phyloP scores from a whole-genome alignment of 2,329 filamentous ascomycete genomes.

The Ceratocystis diversiconidia region DNA sequence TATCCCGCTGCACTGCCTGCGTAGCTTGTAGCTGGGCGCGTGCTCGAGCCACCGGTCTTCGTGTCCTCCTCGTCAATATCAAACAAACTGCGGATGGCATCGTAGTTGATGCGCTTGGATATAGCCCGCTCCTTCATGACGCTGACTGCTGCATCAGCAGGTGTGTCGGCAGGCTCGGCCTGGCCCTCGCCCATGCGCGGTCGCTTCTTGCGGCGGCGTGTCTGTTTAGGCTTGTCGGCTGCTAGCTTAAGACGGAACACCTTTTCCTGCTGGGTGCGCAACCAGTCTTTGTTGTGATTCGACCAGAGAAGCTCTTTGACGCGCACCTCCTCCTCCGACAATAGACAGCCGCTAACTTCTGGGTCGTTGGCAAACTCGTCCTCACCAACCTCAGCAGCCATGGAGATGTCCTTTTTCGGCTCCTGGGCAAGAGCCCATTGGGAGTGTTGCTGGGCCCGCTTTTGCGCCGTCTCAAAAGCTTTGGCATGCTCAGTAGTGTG shows the following conservation, averaged over 20 bases:
- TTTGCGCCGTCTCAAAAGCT: conserved; percentile 43
- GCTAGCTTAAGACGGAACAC: conserved; percentile 57
- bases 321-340: conserved; percentile 57
- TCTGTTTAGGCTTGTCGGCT: conserved; percentile 41
- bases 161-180: conserved; percentile 49
- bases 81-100: conserved; percentile 45
- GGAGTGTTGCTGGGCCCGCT: conserved; percentile 40
- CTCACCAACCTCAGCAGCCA: conserved; percentile 54
- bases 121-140: conserved; percentile 54
- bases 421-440: conserved; percentile 37
- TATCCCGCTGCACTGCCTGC: conserved; percentile 25
- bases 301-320: conserved; percentile 91
- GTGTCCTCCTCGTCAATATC: conserved; percentile 27
- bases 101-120: conserved; percentile 65
- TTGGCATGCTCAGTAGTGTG: conserved; percentile 41
- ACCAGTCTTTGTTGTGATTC: conserved; percentile 85
- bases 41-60: conserved; percentile 28
- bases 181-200: conserved; percentile 51
- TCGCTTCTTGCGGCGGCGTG: conserved; percentile 39
- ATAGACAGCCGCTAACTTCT: conserved; percentile 68
- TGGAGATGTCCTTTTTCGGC: conserved; percentile 36
- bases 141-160: conserved; percentile 53
- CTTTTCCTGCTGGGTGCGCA: conserved; percentile 75
- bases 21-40: conserved; percentile 37
- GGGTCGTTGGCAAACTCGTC: conserved; percentile 81